These are phyloP conservation scores for Piper longum DNA, from an alignment of 164 flowering plant genomes.

Conservation along the genomic window DNA sequence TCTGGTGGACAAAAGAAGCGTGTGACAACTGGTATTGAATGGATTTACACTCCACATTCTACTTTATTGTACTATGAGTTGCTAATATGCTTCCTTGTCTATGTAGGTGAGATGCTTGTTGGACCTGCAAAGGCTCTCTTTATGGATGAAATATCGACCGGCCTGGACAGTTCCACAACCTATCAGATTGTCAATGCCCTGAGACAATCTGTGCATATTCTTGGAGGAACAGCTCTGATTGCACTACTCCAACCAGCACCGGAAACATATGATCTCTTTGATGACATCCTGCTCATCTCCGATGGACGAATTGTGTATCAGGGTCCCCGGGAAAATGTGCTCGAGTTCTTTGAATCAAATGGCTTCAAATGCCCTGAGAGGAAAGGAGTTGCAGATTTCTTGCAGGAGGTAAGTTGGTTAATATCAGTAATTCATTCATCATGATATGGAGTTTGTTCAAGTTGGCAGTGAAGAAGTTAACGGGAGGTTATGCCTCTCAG, in stretches of 20 bases:
- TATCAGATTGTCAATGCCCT: conserved; percentile 56
- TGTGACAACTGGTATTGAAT: conserved; percentile 18
- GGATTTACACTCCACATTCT: neutral
- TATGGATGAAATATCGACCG: conserved; percentile 91
- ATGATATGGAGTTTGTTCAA: neutral
- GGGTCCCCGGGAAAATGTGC: conserved; percentile 57
- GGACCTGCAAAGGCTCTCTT: conserved; percentile 62
- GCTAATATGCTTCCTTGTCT: neutral
- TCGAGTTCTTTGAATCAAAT: conserved; percentile 49
- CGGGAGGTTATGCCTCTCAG: neutral
- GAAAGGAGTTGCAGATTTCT: conserved; percentile 60
- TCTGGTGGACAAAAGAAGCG: conserved; percentile 24
- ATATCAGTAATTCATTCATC: neutral
- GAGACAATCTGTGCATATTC: conserved; percentile 39
- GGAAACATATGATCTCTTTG: conserved; percentile 64
- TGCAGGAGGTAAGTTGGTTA: conserved; percentile 43
- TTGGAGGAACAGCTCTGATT: conserved; percentile 49
- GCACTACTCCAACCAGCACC: conserved; percentile 91
- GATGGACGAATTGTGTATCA: conserved; percentile 68
- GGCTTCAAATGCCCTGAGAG: conserved; percentile 67
- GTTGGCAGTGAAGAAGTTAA: neutral
- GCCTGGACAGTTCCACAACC: conserved; percentile 77
- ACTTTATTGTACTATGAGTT: neutral
- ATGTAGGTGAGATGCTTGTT: conserved; percentile 68
- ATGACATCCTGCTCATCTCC: conserved; percentile 61